A percentile compares a stretch with the other conserved stretches of the same genome.
Conservation (phyloP, 2,329 filamentous ascomycete genomes). For the Scortechinia acanthostroma region DNA sequence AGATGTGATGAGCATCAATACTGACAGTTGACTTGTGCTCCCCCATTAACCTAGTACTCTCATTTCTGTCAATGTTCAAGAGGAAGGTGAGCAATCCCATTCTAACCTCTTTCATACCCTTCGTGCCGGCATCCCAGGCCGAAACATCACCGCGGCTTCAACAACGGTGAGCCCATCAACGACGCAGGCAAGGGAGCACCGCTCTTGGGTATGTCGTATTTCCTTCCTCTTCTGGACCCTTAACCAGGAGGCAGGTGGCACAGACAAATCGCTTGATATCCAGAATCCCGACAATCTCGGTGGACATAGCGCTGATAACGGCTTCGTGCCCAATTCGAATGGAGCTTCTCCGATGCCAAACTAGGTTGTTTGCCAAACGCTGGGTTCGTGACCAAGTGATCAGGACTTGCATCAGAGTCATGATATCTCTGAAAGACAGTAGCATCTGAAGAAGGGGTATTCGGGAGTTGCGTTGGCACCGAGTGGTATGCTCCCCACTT, state of each 20-base stretch:
- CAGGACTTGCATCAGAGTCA: slow-evolving; percentile 59
- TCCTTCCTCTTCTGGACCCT: not conserved
- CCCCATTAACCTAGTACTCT: too few relatives aligned
- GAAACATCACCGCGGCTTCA: too few relatives aligned
- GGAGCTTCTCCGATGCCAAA: slow-evolving; percentile 65
- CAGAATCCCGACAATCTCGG: slow-evolving; percentile 60
- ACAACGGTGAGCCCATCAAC: slow-evolving; percentile 39
- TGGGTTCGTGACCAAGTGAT: slow-evolving; percentile 60
- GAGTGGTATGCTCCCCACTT: slow-evolving; percentile 38
- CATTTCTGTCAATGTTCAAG: too few relatives aligned
- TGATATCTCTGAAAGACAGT: slow-evolving; percentile 62
- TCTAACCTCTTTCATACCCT: too few relatives aligned
- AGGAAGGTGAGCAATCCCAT: too few relatives aligned
- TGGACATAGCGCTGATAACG: slow-evolving; percentile 51
- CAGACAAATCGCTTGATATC: slow-evolving; percentile 50
- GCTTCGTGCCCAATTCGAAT: slow-evolving; percentile 61
- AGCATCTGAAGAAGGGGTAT: slow-evolving; percentile 63
- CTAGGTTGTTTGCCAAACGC: slow-evolving; percentile 51
- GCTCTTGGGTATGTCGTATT: slow-evolving; percentile 38
- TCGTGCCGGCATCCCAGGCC: too few relatives aligned
- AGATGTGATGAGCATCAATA: too few relatives aligned
- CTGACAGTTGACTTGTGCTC: too few relatives aligned
- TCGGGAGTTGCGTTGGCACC: slow-evolving; percentile 62
- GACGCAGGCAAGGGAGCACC: slow-evolving; percentile 48
- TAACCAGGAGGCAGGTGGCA: slow-evolving; percentile 47